phyloP scores from a whole-genome alignment of 2,329 filamentous ascomycete species.

The Fusarium stilboides region DNA sequence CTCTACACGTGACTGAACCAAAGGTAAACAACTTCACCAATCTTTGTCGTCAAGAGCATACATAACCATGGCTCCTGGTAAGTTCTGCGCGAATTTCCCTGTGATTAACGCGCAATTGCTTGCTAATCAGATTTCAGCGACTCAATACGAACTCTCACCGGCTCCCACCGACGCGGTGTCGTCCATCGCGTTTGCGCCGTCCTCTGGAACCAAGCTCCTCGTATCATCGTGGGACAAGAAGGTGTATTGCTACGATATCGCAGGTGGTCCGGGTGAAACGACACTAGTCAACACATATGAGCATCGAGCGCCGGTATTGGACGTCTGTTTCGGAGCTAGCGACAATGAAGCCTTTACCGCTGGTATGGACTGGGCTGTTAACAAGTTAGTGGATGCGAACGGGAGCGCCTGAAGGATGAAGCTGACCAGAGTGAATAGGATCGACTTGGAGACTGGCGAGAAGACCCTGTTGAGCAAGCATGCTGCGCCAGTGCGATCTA shows the following conservation, averaged over 20 bases:
- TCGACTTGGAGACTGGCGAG: slow-evolving; percentile 80
- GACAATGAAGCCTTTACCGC: slow-evolving; percentile 89
- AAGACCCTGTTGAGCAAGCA: slow-evolving; percentile 86
- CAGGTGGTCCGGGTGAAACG: slow-evolving; percentile 68
- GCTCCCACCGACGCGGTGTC: slow-evolving; percentile 91
- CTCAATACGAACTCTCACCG: slow-evolving; percentile 86
- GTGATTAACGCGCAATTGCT: background rate
- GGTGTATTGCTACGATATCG: slow-evolving; percentile 89
- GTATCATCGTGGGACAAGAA: slow-evolving; percentile 96
- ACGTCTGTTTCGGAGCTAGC: slow-evolving; percentile 89
- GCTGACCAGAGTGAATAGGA: slow-evolving; percentile 52
- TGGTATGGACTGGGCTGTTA: slow-evolving; percentile 89
- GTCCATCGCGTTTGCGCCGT: slow-evolving; percentile 85
- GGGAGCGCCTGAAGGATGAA: slow-evolving; percentile 10
- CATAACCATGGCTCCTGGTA: slow-evolving; percentile 61
- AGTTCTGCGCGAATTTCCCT: slow-evolving; percentile 23
- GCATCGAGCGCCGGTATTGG: slow-evolving; percentile 87
- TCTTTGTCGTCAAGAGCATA: slow-evolving; percentile 40
- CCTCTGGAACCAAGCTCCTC: slow-evolving; percentile 81
- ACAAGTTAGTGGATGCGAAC: slow-evolving; percentile 65
- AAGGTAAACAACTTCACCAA: slow-evolving; percentile 56
- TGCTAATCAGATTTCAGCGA: slow-evolving; percentile 60
- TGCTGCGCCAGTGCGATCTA: slow-evolving; percentile 81
- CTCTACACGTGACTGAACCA: slow-evolving; percentile 55
- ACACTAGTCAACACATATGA: slow-evolving; percentile 79